A percentile compares a stretch with the other conserved stretches of the same genome.
These are phyloP conservation scores for Paraconiothyrium sp. DNA, from an alignment of 2,329 filamentous ascomycete genomes.

Conservation along the genomic window DNA sequence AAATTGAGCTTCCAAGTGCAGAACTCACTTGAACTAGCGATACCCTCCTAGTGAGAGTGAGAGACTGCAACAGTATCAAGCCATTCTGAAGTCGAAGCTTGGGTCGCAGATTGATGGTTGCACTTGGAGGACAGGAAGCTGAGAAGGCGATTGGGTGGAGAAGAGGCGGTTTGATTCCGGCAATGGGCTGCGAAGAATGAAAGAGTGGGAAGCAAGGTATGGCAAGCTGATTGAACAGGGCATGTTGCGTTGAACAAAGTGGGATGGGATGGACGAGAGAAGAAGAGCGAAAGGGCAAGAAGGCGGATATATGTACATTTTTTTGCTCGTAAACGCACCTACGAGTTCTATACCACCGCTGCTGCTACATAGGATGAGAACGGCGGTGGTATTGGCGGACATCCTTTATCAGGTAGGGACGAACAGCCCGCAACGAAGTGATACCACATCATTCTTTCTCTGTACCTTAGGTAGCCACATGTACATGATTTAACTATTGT, in stretches of 20 bases:
- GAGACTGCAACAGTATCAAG: neutral
- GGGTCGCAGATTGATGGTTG: neutral
- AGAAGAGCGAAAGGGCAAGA: neutral
- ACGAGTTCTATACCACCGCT: neutral
- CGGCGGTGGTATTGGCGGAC: neutral
- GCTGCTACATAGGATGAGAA: neutral
- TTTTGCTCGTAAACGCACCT: neutral
- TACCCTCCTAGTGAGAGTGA: conserved; percentile 3
- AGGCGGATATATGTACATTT: neutral
- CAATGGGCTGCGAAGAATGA: neutral
- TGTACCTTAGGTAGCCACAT: neutral
- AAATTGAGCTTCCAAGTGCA: conserved; percentile 8
- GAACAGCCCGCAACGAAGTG: neutral
- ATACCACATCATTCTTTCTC: neutral
- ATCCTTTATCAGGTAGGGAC: neutral
- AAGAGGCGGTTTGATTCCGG: neutral
- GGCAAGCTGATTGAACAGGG: neutral
- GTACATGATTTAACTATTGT: neutral
- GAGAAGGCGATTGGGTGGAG: neutral
- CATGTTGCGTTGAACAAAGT: neutral
- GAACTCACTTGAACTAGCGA: conserved; percentile 8
- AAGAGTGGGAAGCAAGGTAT: conserved; percentile 5
- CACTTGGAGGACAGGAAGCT: neutral
- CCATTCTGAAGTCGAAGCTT: conserved; percentile 12
- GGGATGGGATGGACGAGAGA: neutral